Percentiles rank a stretch among this genome's conserved stretches.
phyloP scores from a whole-genome alignment of 1,284 basidiomycete genomes.

The Pseudozyma sp. region DNA sequence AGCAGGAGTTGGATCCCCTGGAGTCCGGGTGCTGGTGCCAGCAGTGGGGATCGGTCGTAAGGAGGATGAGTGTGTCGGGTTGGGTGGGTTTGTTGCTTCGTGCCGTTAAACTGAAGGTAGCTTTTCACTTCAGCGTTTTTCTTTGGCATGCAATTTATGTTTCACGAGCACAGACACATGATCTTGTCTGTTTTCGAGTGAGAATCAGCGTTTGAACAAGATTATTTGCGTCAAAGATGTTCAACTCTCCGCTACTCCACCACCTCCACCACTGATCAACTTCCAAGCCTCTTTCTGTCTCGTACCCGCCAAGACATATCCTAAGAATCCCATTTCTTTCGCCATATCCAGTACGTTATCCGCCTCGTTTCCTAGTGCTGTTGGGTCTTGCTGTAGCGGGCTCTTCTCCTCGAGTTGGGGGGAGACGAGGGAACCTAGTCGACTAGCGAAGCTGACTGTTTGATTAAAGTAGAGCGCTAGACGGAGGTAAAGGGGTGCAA shows the following conservation, averaged over 20 bases:
- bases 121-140: too few relatives aligned
- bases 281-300: conserved; percentile 23
- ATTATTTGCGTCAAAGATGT: not conserved
- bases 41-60: too few relatives aligned
- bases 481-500: conserved; percentile 36
- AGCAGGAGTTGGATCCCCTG: conserved; percentile 29
- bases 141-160: too few relatives aligned
- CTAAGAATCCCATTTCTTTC: conserved; percentile 31
- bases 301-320: conserved; percentile 33
- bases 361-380: conserved; percentile 25
- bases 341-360: conserved; percentile 31
- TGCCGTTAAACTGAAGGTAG: too few relatives aligned
- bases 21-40: conserved; percentile 16
- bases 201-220: not conserved
- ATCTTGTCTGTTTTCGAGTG: too few relatives aligned
- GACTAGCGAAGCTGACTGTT: conserved; percentile 22
- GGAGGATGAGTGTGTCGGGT: too few relatives aligned
- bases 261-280: conserved; percentile 14
- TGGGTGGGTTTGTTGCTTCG: too few relatives aligned
- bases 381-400: conserved; percentile 13
- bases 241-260: not conserved
- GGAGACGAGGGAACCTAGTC: conserved; percentile 28
- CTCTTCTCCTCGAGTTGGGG: conserved; percentile 8
- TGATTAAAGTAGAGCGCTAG: conserved; percentile 37
- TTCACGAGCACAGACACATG: too few relatives aligned